Conservation (phyloP, 78 protist species). For the Dictyostelium citrinum region DNA sequence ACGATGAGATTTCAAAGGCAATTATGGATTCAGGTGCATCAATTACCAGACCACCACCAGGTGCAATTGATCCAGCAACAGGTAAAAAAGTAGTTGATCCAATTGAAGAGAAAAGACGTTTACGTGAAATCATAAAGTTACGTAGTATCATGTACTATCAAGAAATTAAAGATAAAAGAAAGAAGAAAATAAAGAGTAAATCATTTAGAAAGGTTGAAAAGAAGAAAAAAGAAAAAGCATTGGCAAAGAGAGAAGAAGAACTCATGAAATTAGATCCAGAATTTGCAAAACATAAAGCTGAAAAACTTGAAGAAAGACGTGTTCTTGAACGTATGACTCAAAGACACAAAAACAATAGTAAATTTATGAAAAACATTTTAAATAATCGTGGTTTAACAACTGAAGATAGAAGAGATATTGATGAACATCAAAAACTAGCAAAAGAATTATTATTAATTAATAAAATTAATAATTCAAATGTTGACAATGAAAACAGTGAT, state of each 20-base stretch:
- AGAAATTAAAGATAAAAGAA: conserved; percentile 54
- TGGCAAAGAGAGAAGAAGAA: conserved; percentile 29
- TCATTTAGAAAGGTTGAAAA: conserved; percentile 57
- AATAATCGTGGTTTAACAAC: conserved; percentile 62
- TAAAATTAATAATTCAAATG: background rate
- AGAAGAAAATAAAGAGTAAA: conserved; percentile 74
- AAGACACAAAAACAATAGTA: conserved; percentile 66
- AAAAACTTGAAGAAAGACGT: conserved; percentile 36
- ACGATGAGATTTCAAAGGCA: background rate
- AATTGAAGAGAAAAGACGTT: conserved; percentile 17
- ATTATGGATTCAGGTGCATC: background rate
- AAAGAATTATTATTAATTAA: background rate
- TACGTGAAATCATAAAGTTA: conserved; percentile 30
- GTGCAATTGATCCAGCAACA: background rate
- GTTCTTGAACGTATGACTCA: conserved; percentile 75
- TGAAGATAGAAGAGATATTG: conserved; percentile 11
- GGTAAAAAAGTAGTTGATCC: background rate
- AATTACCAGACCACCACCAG: background rate
- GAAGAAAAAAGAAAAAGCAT: conserved; percentile 46
- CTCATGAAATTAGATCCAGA: conserved; percentile 55
- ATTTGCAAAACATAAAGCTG: conserved; percentile 27
- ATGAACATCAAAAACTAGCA: conserved; percentile 14
- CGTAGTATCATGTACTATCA: conserved; percentile 70
- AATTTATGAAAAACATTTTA: conserved; percentile 64
- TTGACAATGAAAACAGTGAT: background rate